Conservation (phyloP, 805 yeast genomes). For the Nematodospora valgi region DNA sequence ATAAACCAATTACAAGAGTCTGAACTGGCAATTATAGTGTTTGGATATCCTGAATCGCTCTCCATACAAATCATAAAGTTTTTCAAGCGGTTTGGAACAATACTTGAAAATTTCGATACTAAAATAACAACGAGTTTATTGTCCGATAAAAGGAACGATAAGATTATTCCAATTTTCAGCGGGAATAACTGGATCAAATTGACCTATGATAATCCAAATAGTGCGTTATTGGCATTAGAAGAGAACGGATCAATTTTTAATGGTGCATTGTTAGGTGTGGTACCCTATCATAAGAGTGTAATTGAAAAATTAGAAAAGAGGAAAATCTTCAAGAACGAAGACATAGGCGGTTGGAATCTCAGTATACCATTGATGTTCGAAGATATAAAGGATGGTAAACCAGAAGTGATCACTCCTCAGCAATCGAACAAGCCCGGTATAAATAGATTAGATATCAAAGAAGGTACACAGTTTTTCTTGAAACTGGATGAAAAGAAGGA, state of each 20-base stretch:
- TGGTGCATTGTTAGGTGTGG: conserved; percentile 62
- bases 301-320: conserved; percentile 56
- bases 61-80: conserved; percentile 65
- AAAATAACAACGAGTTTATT: conserved; percentile 11
- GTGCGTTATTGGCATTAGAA: conserved; percentile 79
- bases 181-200: conserved; percentile 92
- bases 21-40: conserved; percentile 65
- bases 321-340: conserved; percentile 41
- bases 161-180: conserved; percentile 62
- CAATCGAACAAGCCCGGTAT: conserved; percentile 12
- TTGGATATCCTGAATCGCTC: conserved; percentile 82
- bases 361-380: conserved; percentile 9
- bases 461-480: conserved; percentile 36
- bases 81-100: conserved; percentile 75
- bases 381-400: no score
- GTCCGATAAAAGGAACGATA: conserved; percentile 1
- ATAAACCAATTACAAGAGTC: conserved; percentile 6
- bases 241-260: conserved; percentile 76
- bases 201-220: conserved; percentile 70
- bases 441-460: conserved; percentile 36
- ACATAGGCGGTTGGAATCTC: conserved; percentile 40
- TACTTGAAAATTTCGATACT: conserved; percentile 68
- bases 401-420: no score
- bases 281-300: conserved; percentile 61
- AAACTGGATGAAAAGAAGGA: conserved; percentile 13